Evolutionary conservation across 441 rosid species (phyloP).

Genomic region (Omphalea diandra): DNA sequence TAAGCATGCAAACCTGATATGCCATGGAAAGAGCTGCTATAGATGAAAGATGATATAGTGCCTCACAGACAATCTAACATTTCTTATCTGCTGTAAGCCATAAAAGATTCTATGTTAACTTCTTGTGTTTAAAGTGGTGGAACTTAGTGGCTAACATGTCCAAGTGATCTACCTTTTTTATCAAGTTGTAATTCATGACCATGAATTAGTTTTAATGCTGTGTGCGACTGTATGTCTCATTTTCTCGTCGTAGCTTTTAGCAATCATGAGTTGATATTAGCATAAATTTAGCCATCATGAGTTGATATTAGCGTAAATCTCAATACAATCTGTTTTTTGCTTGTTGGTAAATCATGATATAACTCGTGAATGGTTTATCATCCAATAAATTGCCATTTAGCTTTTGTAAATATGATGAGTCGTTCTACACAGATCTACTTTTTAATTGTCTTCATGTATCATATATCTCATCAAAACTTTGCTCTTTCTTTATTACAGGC

Average conservation of each 20-base stretch:
- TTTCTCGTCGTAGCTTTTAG: background rate
- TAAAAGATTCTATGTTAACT: background rate
- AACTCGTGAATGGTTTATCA: background rate
- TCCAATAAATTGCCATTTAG: background rate
- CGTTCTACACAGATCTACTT: background rate
- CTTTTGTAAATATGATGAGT: background rate
- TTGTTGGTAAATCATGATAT: background rate
- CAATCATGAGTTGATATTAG: too few relatives aligned
- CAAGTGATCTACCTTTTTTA: background rate
- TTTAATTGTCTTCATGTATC: background rate
- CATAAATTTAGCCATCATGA: too few relatives aligned
- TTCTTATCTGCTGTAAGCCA: background rate
- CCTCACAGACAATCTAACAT: background rate
- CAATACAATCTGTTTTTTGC: too few relatives aligned
- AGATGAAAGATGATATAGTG: background rate
- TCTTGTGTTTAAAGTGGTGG: background rate
- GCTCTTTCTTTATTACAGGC: conserved; percentile 39
- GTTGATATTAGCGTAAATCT: too few relatives aligned
- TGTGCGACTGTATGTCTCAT: background rate
- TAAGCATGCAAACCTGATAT: background rate
- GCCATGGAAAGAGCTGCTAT: too few relatives aligned
- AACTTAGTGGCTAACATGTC: background rate
- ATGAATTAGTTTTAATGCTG: background rate
- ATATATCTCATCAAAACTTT: too few relatives aligned
- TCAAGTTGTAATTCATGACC: background rate